These are phyloP conservation scores for Penicillium polonicum DNA, from an alignment of 2,329 filamentous ascomycete genomes.

Conservation along the genomic window DNA sequence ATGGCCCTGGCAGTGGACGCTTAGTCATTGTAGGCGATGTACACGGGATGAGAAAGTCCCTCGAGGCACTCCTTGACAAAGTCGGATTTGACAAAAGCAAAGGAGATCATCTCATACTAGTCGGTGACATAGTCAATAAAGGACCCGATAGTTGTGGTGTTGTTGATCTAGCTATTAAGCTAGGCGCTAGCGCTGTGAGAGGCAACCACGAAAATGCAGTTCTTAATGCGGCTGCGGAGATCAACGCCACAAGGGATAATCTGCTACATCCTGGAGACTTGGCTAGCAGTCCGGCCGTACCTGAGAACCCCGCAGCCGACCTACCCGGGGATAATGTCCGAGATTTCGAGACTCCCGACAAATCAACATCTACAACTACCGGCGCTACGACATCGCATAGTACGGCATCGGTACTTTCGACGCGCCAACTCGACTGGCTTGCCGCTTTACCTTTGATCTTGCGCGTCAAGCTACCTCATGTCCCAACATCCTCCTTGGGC, in stretches of 20 bases:
- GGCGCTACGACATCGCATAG: not conserved
- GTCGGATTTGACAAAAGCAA: slow-evolving; percentile 15
- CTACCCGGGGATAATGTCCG: not conserved
- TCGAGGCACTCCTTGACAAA: slow-evolving; percentile 18
- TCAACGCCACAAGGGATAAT: slow-evolving; percentile 2
- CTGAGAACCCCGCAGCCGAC: not conserved
- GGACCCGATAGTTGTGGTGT: slow-evolving; percentile 24
- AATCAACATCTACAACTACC: not conserved
- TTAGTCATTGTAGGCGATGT: slow-evolving; percentile 24
- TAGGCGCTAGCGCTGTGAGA: slow-evolving; percentile 25
- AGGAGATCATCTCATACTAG: slow-evolving; percentile 23
- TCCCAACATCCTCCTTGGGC: slow-evolving; percentile 4
- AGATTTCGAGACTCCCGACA: not conserved
- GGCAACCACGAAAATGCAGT: slow-evolving; percentile 29
- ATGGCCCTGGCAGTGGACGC: slow-evolving; percentile 11
- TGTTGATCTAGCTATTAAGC: slow-evolving; percentile 21
- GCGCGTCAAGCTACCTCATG: slow-evolving; percentile 15
- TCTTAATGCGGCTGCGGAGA: slow-evolving; percentile 18
- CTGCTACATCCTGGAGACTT: not conserved
- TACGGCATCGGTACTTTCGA: slow-evolving; percentile 17
- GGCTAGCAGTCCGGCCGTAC: not conserved
- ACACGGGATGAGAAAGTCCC: slow-evolving; percentile 22
- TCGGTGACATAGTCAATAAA: slow-evolving; percentile 25
- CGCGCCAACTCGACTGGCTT: slow-evolving; percentile 20
- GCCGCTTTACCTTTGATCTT: slow-evolving; percentile 23